These are phyloP conservation scores for Podospora fimiseda DNA, from an alignment of 495 filamentous ascomycete species.

Conservation along the genomic window DNA sequence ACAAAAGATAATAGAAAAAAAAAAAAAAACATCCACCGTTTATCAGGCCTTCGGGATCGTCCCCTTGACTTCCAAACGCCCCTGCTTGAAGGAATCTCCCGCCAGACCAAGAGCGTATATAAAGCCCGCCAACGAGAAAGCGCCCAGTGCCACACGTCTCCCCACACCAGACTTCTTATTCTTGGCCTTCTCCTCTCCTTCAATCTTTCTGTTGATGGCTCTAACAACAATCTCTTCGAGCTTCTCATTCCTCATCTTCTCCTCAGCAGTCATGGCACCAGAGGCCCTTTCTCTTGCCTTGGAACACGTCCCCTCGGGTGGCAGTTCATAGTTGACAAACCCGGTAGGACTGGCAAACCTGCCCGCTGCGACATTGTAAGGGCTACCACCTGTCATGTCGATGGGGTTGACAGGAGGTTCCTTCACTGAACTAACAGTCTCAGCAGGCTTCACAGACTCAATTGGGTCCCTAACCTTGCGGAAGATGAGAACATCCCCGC, in stretches of 20 bases:
- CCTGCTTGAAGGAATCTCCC: slow-evolving; percentile 57
- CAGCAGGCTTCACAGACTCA: background rate
- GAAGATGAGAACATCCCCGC: slow-evolving; percentile 66
- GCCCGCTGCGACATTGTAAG: slow-evolving; percentile 38
- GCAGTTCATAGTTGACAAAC: slow-evolving; percentile 51
- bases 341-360: slow-evolving; percentile 50
- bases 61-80: slow-evolving; percentile 48
- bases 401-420: slow-evolving; percentile 43
- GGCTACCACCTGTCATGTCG: slow-evolving; percentile 43
- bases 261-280: background rate
- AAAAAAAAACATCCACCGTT: background rate
- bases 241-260: background rate
- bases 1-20: background rate
- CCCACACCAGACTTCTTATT: slow-evolving; percentile 16
- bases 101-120: slow-evolving; percentile 67
- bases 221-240: no score
- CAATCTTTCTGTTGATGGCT: no score
- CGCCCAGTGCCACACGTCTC: slow-evolving; percentile 48
- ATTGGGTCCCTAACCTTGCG: slow-evolving; percentile 47
- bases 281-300: background rate
- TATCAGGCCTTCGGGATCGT: slow-evolving; percentile 38
- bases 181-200: background rate
- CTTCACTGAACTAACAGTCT: background rate
- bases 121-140: slow-evolving; percentile 52
- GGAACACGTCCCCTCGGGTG: slow-evolving; percentile 19